These are phyloP conservation scores for Miamiensis avidus DNA, from an alignment of 169 alveolate species.

Conservation along the genomic window DNA sequence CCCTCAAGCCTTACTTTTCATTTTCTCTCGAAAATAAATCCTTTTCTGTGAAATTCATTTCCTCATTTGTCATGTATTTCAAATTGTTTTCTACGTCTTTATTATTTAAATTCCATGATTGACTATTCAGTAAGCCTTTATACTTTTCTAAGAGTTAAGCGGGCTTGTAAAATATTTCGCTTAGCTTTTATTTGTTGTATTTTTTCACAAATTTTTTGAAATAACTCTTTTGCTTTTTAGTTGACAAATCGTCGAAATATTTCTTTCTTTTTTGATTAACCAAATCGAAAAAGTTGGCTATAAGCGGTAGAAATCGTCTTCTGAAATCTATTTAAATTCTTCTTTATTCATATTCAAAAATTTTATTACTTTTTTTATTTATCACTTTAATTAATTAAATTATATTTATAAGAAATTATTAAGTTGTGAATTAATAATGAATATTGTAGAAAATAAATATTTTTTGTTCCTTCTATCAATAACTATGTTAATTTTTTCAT, in stretches of 20 bases:
- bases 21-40: slow-evolving; percentile 1
- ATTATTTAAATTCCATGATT: neutral
- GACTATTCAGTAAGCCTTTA: neutral
- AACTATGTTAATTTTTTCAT: too few relatives aligned
- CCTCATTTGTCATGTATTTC: neutral
- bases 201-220: slow-evolving; percentile 16
- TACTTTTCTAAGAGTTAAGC: slow-evolving; percentile 6
- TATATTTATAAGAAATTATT: too few relatives aligned
- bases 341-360: neutral
- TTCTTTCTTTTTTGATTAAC: slow-evolving; percentile 21
- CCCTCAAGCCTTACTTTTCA: neutral
- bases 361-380: too few relatives aligned
- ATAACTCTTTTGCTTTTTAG: slow-evolving; percentile 3
- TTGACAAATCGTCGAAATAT: slow-evolving; percentile 10
- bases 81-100: neutral
- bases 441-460: too few relatives aligned
- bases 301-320: slow-evolving; percentile 15
- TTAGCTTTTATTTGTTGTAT: slow-evolving; percentile 12
- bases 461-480: too few relatives aligned
- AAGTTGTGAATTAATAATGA: too few relatives aligned
- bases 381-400: too few relatives aligned
- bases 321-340: neutral
- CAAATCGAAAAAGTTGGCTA: slow-evolving; percentile 20
- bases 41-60: neutral
- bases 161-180: neutral